Percentiles rank a stretch among this genome's conserved stretches.
These are phyloP conservation scores for Populus hybrid DNA, from an alignment of 441 rosid genomes.

Conservation along the genomic window DNA sequence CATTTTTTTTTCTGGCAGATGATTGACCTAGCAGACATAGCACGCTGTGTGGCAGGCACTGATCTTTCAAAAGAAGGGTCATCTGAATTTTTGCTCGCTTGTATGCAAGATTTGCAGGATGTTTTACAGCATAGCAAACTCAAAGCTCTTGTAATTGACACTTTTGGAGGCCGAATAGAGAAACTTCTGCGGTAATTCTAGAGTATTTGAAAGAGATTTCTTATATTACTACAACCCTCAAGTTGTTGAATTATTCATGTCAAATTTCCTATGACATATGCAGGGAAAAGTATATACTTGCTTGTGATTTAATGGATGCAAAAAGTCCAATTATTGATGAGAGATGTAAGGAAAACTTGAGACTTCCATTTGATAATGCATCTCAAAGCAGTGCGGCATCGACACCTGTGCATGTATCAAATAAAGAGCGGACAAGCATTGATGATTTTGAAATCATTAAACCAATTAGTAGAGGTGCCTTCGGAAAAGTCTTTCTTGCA, in stretches of 20 bases:
- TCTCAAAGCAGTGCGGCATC: slow-evolving; percentile 45
- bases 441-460: slow-evolving; percentile 89
- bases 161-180: slow-evolving; percentile 79
- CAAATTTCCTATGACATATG: slow-evolving; percentile 15
- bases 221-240: slow-evolving; percentile 7
- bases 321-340: slow-evolving; percentile 39
- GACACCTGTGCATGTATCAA: slow-evolving; percentile 46
- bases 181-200: slow-evolving; percentile 58
- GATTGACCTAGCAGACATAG: slow-evolving; percentile 84
- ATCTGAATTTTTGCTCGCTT: slow-evolving; percentile 60
- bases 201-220: slow-evolving; percentile 9
- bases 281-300: slow-evolving; percentile 79
- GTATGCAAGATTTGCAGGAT: slow-evolving; percentile 80
- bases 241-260: slow-evolving; percentile 14
- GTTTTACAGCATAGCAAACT: slow-evolving; percentile 61
- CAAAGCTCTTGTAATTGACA: slow-evolving; percentile 77
- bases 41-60: slow-evolving; percentile 72
- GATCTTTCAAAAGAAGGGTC: slow-evolving; percentile 63
- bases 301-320: slow-evolving; percentile 50
- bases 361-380: slow-evolving; percentile 38
- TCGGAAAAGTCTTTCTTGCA: slow-evolving; percentile 86
- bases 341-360: slow-evolving; percentile 44
- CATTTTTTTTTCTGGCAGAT: slow-evolving; percentile 42
- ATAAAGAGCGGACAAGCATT: slow-evolving; percentile 70
- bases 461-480: slow-evolving; percentile 88